Conservation (phyloP, 768 basidiomycete species). For the Boletellus ananiceps region DNA sequence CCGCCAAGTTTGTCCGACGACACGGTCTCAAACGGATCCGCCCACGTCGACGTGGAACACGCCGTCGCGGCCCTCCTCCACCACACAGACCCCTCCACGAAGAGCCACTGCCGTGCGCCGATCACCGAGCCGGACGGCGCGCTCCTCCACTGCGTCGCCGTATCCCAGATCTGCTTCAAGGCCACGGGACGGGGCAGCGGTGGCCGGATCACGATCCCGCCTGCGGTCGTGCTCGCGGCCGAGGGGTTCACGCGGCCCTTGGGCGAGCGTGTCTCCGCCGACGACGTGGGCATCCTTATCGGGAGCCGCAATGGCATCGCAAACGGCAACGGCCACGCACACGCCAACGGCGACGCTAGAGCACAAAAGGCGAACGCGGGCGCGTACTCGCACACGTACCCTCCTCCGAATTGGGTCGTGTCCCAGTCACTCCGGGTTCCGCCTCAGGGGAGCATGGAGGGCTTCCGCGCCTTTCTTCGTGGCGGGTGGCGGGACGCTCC, state of each 20-base stretch:
- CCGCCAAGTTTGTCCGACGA: conserved; percentile 19
- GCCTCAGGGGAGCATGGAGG: conserved; percentile 17
- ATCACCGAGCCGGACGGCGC: conserved; percentile 44
- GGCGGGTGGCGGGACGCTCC: conserved; percentile 62
- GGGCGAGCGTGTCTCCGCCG: too few relatives aligned
- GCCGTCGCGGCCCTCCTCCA: conserved; percentile 11
- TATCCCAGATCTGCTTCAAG: conserved; percentile 69
- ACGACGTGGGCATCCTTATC: too few relatives aligned
- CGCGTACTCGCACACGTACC: conserved; percentile 31
- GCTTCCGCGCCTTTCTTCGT: conserved; percentile 40
- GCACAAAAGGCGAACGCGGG: neutral
- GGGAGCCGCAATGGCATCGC: too few relatives aligned
- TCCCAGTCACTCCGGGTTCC: conserved; percentile 21
- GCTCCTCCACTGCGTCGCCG: conserved; percentile 54
- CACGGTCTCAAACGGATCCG: conserved; percentile 3
- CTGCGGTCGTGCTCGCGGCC: conserved; percentile 52
- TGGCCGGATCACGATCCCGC: conserved; percentile 70
- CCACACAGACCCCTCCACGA: neutral
- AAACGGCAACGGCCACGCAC: too few relatives aligned
- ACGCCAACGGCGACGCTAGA: too few relatives aligned
- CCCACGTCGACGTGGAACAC: conserved; percentile 17
- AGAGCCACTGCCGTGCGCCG: neutral
- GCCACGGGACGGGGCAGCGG: conserved; percentile 8
- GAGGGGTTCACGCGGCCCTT: conserved; percentile 48
- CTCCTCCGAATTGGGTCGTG: conserved; percentile 27